Base-by-base conservation (phyloP, 495 filamentous ascomycete genomes). In the Tuber umbilicatum region DNA sequence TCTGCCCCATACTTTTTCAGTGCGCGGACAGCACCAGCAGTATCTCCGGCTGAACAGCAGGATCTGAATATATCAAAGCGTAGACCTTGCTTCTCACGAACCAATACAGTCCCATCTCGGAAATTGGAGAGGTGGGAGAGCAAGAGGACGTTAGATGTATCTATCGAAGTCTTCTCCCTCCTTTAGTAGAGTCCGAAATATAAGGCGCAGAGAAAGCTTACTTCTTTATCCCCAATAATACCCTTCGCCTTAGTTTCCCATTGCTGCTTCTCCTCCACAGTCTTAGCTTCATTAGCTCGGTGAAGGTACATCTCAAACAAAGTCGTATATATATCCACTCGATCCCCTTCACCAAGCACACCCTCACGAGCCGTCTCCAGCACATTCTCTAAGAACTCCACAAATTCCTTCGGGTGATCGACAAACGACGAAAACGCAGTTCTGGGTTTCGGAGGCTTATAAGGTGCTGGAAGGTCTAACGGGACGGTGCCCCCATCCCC, bases 301-400 rank as follows among this genome's bases (percentile, higher is more conserved):
- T 97, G 92, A 35, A 99, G 86, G 82, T 97, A 99, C 90, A 98
- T 97, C 82, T 99, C 95, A 82, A 99, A 98, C 41, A 99, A 84
- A 0, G 95, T 97, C 1, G 95, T 98, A 83, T 94, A 94, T 60
- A 99, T 89, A 83, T 98, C 96, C 10, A 89, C 86, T 78, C 89
- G 91, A 78, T 97, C 92, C 17, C 84, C 80, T 60, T 81, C 76
- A 37, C 67, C 31, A 21, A 41, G 70, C 37, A 77, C 70, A 9
- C 71, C 72, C 27, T 27, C 73, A 14, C 70, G 87, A 85, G 70
- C 76, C 91, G 88, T 74, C 89, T 87, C 10, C 92, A 88, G 71
- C 90, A 94, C 37, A 91, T 91, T 85, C 70, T 99, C 95, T 1
- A 99, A 85, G 81, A 99, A 99, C 17, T 89, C 85, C 71, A 97